Conservation (phyloP, 2,329 filamentous ascomycete species). For the Plenodomus biglobosus region DNA sequence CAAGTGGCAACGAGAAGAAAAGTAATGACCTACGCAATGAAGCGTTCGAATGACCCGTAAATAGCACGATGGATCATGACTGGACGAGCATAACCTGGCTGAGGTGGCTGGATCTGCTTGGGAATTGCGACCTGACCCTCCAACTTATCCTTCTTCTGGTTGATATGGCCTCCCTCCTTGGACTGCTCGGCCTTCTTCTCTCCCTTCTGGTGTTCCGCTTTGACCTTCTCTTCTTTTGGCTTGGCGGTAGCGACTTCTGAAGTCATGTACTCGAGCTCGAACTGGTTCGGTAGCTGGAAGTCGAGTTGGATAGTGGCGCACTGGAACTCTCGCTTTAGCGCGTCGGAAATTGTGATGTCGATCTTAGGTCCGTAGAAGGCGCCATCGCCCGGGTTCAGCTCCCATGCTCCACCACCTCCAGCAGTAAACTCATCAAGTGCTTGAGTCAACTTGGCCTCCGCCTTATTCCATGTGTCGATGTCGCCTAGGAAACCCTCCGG, state of each 20-base stretch:
- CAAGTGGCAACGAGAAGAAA: neutral
- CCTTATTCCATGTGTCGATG: conserved; percentile 82
- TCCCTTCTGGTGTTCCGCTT: conserved; percentile 30
- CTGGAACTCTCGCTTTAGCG: conserved; percentile 79
- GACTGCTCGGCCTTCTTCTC: conserved; percentile 10
- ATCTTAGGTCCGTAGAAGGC: conserved; percentile 99
- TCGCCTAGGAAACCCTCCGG: conserved; percentile 88
- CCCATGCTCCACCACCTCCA: conserved; percentile 70
- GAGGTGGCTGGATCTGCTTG: conserved; percentile 31
- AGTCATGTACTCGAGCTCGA: conserved; percentile 83
- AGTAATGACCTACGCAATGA: conserved; percentile 56
- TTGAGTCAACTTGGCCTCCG: conserved; percentile 76
- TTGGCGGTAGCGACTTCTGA: conserved; percentile 59
- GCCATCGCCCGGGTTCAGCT: conserved; percentile 90
- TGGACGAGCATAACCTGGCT: conserved; percentile 67
- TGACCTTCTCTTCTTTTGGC: conserved; percentile 38
- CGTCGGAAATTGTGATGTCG: conserved; percentile 91
- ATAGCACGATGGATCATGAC: conserved; percentile 89
- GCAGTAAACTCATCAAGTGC: conserved; percentile 73
- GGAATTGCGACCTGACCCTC: conserved; percentile 19
- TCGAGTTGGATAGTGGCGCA: conserved; percentile 94
- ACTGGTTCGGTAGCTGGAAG: conserved; percentile 82
- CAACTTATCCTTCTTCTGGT: conserved; percentile 24
- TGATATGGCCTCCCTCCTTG: conserved; percentile 29
- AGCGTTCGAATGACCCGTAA: conserved; percentile 68